phyloP scores from a whole-genome alignment of 345 rosid genomes.

The Sonneratia caseolaris region DNA sequence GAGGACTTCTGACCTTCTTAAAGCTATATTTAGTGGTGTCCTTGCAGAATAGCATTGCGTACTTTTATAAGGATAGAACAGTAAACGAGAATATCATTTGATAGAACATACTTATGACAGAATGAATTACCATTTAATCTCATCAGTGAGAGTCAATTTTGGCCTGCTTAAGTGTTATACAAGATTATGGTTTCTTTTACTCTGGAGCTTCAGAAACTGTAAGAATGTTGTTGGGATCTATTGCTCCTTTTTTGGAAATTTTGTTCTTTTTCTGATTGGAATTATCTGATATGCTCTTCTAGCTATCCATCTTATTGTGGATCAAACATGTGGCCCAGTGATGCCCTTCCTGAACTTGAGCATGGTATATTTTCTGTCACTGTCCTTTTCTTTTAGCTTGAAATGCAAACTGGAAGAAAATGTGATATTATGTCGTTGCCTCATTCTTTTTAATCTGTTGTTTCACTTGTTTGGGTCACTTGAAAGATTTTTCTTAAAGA shows the following conservation, averaged over 20 bases:
- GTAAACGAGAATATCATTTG: background rate
- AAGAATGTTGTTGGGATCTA: background rate
- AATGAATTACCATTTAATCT: background rate
- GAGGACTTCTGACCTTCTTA: background rate
- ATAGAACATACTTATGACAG: background rate
- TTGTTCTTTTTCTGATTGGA: constrained; percentile 2
- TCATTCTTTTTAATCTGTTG: background rate
- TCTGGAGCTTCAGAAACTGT: background rate
- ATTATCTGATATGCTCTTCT: background rate
- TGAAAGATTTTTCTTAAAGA: background rate
- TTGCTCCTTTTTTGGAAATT: background rate
- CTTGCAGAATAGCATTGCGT: background rate
- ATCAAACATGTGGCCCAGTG: constrained; percentile 77
- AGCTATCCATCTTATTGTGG: constrained; percentile 90
- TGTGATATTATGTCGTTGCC: background rate
- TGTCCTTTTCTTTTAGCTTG: background rate
- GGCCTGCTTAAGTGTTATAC: background rate
- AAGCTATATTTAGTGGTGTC: background rate
- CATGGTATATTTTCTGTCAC: constrained; percentile 37
- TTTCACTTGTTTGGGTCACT: background rate
- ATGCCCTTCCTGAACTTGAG: constrained; percentile 76
- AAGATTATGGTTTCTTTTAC: background rate
- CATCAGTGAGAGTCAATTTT: background rate
- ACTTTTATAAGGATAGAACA: background rate
- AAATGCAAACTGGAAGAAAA: background rate